Evolutionary conservation across 805 yeast genomes (phyloP), one percentile per base, ranked within the genome.

Genomic region (Candida arabinofermentans): DNA sequence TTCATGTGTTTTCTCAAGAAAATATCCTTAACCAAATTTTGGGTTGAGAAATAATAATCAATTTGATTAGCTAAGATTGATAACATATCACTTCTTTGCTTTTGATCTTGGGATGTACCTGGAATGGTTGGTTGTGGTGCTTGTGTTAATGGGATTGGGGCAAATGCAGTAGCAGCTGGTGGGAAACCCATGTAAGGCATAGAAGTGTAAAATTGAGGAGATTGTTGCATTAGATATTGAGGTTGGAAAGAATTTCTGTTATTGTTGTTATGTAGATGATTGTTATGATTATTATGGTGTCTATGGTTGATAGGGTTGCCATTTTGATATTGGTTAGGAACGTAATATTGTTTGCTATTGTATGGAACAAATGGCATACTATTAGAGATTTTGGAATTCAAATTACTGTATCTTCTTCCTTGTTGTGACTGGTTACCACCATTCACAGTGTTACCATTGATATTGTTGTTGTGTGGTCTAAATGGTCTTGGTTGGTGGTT

Each of bases 1-100:
- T 82, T 77, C 95, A 91, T 86, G 55, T 85, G 86, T 50, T 79
- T 75, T 64, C 96, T 79, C 65, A 93, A 72, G 60, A 67, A 91
- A 39, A 82, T 69, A 66, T 93, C 99, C 66, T 88, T 86, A 53
- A 83, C 71, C 65, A 93, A 72, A 65, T 93, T 93, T 54, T 88
- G 96, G 38, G 81, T 71, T 24, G 95, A 83, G 67, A 93, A 86
- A 65, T 93, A 93, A 70, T 93, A 93, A 59, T 87, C 93, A 39
- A 91, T 70, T 70, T 90, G 98, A 62, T 61, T 62, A 7, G 75
- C 55, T 29, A 61, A 47, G 17, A 54, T 50, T 13, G 44, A 42
- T 6, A 48, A 41, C 44, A 57, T 54, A 5, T 40, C 40, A 5
- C 54, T 59, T 39, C 47, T 41, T 22, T 54, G 48, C 34, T 41